Conservation (phyloP, 768 basidiomycete genomes). For the Tremella mesenterica region DNA sequence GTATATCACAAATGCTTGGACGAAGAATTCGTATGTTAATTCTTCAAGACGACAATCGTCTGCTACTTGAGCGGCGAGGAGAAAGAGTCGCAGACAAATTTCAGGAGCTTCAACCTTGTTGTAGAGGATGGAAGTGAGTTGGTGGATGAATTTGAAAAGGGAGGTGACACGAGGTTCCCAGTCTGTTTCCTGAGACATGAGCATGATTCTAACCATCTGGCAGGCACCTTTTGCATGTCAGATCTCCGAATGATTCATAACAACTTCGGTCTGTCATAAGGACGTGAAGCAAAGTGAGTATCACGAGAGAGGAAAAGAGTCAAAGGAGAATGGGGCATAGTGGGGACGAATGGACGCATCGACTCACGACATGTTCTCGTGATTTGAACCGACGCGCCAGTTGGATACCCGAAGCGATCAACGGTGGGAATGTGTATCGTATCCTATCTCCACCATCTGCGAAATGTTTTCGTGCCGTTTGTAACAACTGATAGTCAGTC, state of each 20-base stretch:
- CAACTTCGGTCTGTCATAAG: no score
- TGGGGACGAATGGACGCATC: no score
- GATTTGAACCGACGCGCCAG: slow-evolving; percentile 85
- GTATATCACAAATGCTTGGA: slow-evolving; percentile 95
- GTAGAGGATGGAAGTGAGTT: slow-evolving; percentile 83
- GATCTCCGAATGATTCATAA: no score
- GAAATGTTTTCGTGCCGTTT: slow-evolving; percentile 82
- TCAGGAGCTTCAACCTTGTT: slow-evolving; percentile 82
- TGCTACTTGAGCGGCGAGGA: slow-evolving; percentile 87
- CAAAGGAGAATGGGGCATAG: no score
- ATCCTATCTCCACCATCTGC: slow-evolving; percentile 81
- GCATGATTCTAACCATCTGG: no score
- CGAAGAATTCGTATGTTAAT: slow-evolving; percentile 92
- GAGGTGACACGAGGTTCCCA: slow-evolving; percentile 78
- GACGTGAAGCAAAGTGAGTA: no score
- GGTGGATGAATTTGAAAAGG: slow-evolving; percentile 88
- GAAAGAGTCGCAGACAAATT: slow-evolving; percentile 85
- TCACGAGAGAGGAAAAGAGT: not conserved
- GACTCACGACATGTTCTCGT: slow-evolving; percentile 53
- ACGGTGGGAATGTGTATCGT: slow-evolving; percentile 90
- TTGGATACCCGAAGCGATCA: slow-evolving; percentile 87
- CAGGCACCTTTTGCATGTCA: no score
- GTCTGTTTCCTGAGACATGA: slow-evolving; percentile 58
- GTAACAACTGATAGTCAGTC: slow-evolving; percentile 57
- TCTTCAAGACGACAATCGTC: slow-evolving; percentile 94